A percentile compares a stretch with the other conserved stretches of the same genome.
Conservation (phyloP, 306 rosid species). For the Vigna nakashimae region DNA sequence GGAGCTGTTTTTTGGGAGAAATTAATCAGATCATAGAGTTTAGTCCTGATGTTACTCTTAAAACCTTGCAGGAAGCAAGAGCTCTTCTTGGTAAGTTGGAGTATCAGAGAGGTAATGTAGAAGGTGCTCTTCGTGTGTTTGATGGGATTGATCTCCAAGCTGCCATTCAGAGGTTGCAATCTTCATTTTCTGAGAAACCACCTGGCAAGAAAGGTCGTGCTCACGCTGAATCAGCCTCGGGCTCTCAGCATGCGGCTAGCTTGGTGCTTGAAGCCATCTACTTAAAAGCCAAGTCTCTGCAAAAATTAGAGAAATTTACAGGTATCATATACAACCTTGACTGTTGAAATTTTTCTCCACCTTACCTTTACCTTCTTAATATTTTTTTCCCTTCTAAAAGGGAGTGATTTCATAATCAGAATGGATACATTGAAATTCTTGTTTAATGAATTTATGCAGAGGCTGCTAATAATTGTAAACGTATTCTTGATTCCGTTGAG, state of each 20-base stretch:
- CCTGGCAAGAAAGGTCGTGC: slow-evolving; percentile 68
- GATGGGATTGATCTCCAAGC: slow-evolving; percentile 97
- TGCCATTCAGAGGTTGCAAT: slow-evolving; percentile 87
- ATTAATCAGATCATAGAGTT: slow-evolving; percentile 1
- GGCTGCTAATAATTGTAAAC: slow-evolving; percentile 85
- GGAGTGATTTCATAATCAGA: slow-evolving; percentile 31
- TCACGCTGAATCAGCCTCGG: slow-evolving; percentile 67
- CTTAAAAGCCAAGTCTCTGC: slow-evolving; percentile 91
- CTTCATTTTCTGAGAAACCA: slow-evolving; percentile 67
- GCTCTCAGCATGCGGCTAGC: slow-evolving; percentile 90
- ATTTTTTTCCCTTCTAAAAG: slow-evolving; percentile 32
- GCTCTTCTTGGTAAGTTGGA: slow-evolving; percentile 98
- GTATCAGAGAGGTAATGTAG: slow-evolving; percentile 96
- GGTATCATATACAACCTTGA: slow-evolving; percentile 54
- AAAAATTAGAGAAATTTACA: slow-evolving; percentile 72
- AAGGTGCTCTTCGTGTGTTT: slow-evolving; percentile 91
- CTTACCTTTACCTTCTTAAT: slow-evolving; percentile 24
- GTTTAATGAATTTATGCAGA: slow-evolving; percentile 62
- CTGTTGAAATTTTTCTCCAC: slow-evolving; percentile 38
- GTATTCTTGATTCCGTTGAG: slow-evolving; percentile 86
- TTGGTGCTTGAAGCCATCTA: slow-evolving; percentile 97
- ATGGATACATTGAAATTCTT: slow-evolving; percentile 42
- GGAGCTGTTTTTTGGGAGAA: slow-evolving; percentile 10
- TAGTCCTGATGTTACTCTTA: slow-evolving; percentile 32
- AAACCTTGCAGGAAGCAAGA: slow-evolving; percentile 87